Base-by-base conservation (phyloP, 2,329 filamentous ascomycete species). In the Leptoxyphium fumago region DNA sequence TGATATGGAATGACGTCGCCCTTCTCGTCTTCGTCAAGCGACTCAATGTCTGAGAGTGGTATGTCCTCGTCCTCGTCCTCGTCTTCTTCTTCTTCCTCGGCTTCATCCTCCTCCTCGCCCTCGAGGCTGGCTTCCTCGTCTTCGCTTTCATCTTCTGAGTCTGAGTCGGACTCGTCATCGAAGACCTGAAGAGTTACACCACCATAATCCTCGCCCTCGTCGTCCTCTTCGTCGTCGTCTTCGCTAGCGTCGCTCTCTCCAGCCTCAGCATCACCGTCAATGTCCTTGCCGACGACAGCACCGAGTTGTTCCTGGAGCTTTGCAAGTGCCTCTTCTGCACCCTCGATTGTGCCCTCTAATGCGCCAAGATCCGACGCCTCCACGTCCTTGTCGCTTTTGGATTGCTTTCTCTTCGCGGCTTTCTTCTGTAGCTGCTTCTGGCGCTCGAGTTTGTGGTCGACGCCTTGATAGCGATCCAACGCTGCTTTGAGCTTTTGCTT, bases 1-100 rank as follows among this genome's bases (percentile, higher is more conserved):
- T 91, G 86, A 67, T 94, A 84, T 13, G 87, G 85, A 48, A 94
- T 78, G 36, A 94, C 75, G 59, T 94, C 88, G 64, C 84, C 84
- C 55, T 78, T 82, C 56, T 93, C 87, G 50, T 84, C 83, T 15
- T 84, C 85, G 43, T 83, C 73, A 38, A 82, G 61, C 43, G 84
- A 84, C 55, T 84, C 82, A 42, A 91, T 79, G 55, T 95, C 88
- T 29, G 86, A 94, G 50, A 94, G 76, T 3, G 88, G 82, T 39
- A 95, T 87, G 51, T 93, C 87, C 52, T 91, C 85, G 39, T 89
- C 84, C 4, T 87, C 82, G 17, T 83, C 81, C 0, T 81, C 78
- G 1, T 80, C 80, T 0, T 74, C 70, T 0, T 69, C 68, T 7
- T 71, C 66, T 1, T 64, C 63, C 1, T 70, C 66, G 0, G 64